Evolutionary conservation across 2,329 filamentous ascomycete species (phyloP).

Genomic region (Cladosporium colombiae): DNA sequence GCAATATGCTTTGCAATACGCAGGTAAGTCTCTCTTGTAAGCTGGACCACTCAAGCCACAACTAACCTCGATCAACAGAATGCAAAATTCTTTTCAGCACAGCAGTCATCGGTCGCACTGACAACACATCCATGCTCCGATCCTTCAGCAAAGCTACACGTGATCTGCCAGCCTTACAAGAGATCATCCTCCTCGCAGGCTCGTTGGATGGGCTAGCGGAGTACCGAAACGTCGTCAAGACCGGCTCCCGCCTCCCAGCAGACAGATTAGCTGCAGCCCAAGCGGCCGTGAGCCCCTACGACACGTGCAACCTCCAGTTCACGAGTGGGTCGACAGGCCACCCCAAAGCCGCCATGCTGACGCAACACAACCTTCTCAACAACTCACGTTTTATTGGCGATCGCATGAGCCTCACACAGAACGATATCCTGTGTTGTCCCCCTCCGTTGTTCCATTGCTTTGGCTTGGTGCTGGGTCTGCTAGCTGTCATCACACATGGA

Average conservation of each 20-base stretch:
- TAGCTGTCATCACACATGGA: slow-evolving; percentile 72
- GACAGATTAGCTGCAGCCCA: slow-evolving; percentile 56
- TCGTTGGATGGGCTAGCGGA: slow-evolving; percentile 26
- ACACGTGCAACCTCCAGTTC: slow-evolving; percentile 74
- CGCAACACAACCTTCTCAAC: slow-evolving; percentile 41
- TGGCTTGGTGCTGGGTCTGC: slow-evolving; percentile 73
- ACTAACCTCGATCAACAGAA: slow-evolving; percentile 45
- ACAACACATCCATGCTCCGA: slow-evolving; percentile 61
- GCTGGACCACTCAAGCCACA: neutral
- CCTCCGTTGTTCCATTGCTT: slow-evolving; percentile 87
- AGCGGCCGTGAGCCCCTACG: slow-evolving; percentile 60
- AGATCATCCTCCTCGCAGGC: slow-evolving; percentile 32
- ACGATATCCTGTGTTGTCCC: slow-evolving; percentile 75
- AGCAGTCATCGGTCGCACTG: slow-evolving; percentile 64
- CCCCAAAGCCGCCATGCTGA: slow-evolving; percentile 74
- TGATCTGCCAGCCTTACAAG: slow-evolving; percentile 27
- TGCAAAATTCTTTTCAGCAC: slow-evolving; percentile 75
- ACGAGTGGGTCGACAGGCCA: slow-evolving; percentile 73
- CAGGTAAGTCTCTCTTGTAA: slow-evolving; percentile 51
- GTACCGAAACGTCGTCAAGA: slow-evolving; percentile 35
- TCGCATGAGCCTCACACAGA: slow-evolving; percentile 67
- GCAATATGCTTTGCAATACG: slow-evolving; percentile 69
- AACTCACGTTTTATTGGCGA: slow-evolving; percentile 54
- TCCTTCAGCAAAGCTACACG: slow-evolving; percentile 24
- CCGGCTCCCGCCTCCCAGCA: slow-evolving; percentile 52